These are phyloP conservation scores for Eragrostis nindensis DNA, from an alignment of 176 grass and related monocot species.

Conservation along the genomic window DNA sequence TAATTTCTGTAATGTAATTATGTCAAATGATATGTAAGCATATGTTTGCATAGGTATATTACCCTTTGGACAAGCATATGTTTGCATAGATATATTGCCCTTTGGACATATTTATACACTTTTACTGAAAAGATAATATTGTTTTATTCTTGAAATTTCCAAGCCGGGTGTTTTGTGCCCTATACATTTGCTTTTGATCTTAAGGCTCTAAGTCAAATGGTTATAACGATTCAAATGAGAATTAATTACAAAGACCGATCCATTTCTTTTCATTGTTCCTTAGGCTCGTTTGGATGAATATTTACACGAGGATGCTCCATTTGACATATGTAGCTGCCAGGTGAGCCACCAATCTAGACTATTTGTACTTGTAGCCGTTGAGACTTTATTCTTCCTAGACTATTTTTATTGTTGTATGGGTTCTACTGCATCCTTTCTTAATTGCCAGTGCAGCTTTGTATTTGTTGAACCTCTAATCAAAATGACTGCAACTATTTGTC, in stretches of 20 bases:
- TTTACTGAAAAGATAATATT: slow-evolving; percentile 19
- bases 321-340: slow-evolving; percentile 96
- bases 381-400: neutral
- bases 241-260: neutral
- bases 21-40: neutral
- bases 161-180: neutral
- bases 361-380: neutral
- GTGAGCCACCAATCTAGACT: slow-evolving; percentile 47
- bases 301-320: slow-evolving; percentile 82
- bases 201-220: neutral
- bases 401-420: slow-evolving; percentile 9
- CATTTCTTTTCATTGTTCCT: slow-evolving; percentile 18
- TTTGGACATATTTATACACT: slow-evolving; percentile 1
- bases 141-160: neutral
- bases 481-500: slow-evolving; percentile 12
- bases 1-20: slow-evolving; percentile 24
- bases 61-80: neutral
- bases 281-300: slow-evolving; percentile 86
- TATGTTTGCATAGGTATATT: neutral
- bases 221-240: neutral
- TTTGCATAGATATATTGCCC: neutral
- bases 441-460: neutral
- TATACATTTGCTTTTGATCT: slow-evolving; percentile 1
- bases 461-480: neutral
- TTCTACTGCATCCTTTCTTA: neutral